Evolutionary conservation across 2,329 filamentous ascomycete genomes (phyloP).

Genomic region (Cytospora paraplurivora): DNA sequence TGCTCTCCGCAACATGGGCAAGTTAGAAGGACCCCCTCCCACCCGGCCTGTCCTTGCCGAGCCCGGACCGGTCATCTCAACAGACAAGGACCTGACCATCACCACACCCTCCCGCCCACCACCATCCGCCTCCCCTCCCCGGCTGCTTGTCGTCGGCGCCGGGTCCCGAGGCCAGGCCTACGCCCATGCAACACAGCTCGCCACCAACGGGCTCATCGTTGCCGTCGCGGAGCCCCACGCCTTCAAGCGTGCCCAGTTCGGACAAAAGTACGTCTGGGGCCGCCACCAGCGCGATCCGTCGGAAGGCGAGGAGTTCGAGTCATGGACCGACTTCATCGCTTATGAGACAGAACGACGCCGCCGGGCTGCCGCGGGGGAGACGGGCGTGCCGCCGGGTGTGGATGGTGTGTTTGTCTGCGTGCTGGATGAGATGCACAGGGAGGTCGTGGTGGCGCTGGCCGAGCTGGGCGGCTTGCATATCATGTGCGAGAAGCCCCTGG

Average conservation of each 20-base stretch:
- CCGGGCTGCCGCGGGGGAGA: slow-evolving; percentile 51
- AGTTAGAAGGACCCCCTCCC: slow-evolving; percentile 30
- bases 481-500: slow-evolving; percentile 94
- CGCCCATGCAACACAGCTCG: slow-evolving; percentile 65
- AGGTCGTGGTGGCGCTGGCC: slow-evolving; percentile 75
- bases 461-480: slow-evolving; percentile 72
- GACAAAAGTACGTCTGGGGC: slow-evolving; percentile 73
- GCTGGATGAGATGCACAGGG: slow-evolving; percentile 84
- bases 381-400: slow-evolving; percentile 53
- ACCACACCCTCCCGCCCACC: slow-evolving; percentile 40
- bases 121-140: slow-evolving; percentile 55
- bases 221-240: slow-evolving; percentile 80
- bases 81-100: slow-evolving; percentile 31
- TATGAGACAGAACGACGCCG: slow-evolving; percentile 68
- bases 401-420: slow-evolving; percentile 69
- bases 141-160: slow-evolving; percentile 79
- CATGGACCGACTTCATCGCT: slow-evolving; percentile 75
- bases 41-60: slow-evolving; percentile 27
- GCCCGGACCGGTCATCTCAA: slow-evolving; percentile 27
- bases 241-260: slow-evolving; percentile 75
- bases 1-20: slow-evolving; percentile 21
- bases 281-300: slow-evolving; percentile 39
- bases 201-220: slow-evolving; percentile 68
- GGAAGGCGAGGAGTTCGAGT: slow-evolving; percentile 68
- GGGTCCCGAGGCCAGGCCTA: slow-evolving; percentile 79